Evolutionary conservation across 805 yeast genomes (phyloP), one percentile per base, ranked within the genome.

Genomic region (Candida glaebosa): DNA sequence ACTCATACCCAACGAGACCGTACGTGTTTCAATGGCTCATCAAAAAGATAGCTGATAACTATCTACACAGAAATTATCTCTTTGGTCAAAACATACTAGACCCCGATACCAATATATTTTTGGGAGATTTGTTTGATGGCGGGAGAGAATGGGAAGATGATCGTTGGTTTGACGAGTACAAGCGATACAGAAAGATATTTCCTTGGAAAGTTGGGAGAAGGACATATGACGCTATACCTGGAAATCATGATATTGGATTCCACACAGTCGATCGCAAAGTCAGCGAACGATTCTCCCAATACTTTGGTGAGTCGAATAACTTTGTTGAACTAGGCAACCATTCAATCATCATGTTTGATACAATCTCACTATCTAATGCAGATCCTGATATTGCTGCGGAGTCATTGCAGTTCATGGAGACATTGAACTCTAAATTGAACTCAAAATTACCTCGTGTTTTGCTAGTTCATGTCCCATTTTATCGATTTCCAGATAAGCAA

Each of bases 161-260:
- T 17, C 56, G 49, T 7, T 88, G 96, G 95, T 62, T 77, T 41
- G 64, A 70, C 10, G 98, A 93, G 60, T 82, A 74, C 52, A 54
- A 60, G 16, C 67, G 99, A 39, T 93, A 85, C 60, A 73, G 78
- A 48, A 47, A 58, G 1, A 76, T 93, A 3, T 91, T 86, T 60
- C 82, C 84, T 5, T 65, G 68, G 44, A 71, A 71, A 42, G 65
- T 73, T n/a, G 63, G 69, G 40, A 66, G 76, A 38, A 51, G 61
- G 17, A 60, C 62, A 18, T 55, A 58, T 39, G 51, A 64, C 25
- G 61, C 71, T 2, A 55, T 76, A 6, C 96, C 96, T 0, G 99
- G 99, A 1, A 93, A 93, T 57, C 99, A 93, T 59, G 99, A 93
- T 58, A 87, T 95, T 48, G 99, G 99, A 0, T 91, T 84, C 63